Base-by-base conservation (phyloP, 371 early-diverging fungal genomes). In the Lichtheimia ramosa region DNA sequence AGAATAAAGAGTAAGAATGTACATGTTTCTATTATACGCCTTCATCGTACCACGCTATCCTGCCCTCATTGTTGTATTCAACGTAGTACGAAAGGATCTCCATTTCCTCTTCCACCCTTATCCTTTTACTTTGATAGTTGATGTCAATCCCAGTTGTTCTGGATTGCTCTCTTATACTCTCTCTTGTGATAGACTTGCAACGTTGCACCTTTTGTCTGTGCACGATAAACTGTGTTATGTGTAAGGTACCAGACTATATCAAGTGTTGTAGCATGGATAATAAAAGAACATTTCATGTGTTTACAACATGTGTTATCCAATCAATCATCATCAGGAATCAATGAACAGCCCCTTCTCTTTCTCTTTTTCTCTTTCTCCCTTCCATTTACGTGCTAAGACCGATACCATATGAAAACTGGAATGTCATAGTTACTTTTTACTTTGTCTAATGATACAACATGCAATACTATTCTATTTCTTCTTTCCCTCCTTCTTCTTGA, bases 401-500 rank as follows among this genome's bases (percentile, higher is more conserved):
- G 46, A 46, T 5, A 46, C 18, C 21, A 34, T 24, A 52, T 27
- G 16, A 23, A 27, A 54, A 43, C 21, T 54, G 20, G 27, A 14
- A 16, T 27, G 18, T 54, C 25, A 5, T 15, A 6, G 16, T 54
- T 15, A 3, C 25, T 21, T 54, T 21, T 54, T 40, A 15, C n/a
- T 39, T 54, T 54, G 34, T 40, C 40, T 52, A 16, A 34, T 34
- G 34, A 34, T 25, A 24, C 21, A 48, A 23, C 40, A 28, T 48
- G 34, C 10, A n/a, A n/a, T n/a, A 51, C 8, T 21, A 55, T 51
- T 72, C 73, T 91, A 94, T 82, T 94, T 95, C 83, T 93, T 94
- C 83, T 96, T 96, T 69, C 89, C 91, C 54, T 89, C 92, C 90
- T 96, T 97, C 88, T 96, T 94, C 72, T 88, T 91, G 72, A 97